phyloP scores from a whole-genome alignment of 1,284 basidiomycete genomes.

The Entoloma clypeatum region DNA sequence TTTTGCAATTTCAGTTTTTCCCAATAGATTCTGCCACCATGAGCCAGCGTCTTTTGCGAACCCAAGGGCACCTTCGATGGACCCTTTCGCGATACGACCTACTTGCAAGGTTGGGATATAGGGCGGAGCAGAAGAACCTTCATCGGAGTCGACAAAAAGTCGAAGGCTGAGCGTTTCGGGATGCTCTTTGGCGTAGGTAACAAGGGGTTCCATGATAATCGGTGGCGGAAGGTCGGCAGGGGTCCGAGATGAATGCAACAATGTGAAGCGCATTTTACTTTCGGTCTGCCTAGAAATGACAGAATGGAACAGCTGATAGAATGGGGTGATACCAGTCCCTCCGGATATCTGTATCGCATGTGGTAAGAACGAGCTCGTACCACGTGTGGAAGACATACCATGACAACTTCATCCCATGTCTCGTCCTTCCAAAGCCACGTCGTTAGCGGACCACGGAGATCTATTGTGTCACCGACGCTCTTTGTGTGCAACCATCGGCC shows the following conservation, averaged over 20 bases:
- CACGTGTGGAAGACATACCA: conserved; percentile 51
- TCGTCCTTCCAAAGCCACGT: conserved; percentile 67
- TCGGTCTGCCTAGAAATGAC: conserved; percentile 31
- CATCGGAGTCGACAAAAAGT: conserved; percentile 58
- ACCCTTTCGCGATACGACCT: conserved; percentile 51
- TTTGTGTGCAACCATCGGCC: conserved; percentile 78
- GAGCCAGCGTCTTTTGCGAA: conserved; percentile 21
- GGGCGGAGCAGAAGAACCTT: conserved; percentile 26
- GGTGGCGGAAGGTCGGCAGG: conserved; percentile 64
- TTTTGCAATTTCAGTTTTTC: conserved; percentile 20
- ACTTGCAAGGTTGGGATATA: conserved; percentile 28
- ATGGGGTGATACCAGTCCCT: conserved; percentile 80
- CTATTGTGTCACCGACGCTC: conserved; percentile 60
- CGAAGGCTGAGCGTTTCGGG: conserved; percentile 53
- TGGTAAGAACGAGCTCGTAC: neutral
- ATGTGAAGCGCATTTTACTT: conserved; percentile 53
- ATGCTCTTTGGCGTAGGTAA: conserved; percentile 40
- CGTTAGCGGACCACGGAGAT: conserved; percentile 72
- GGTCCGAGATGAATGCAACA: conserved; percentile 65
- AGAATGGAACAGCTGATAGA: conserved; percentile 62
- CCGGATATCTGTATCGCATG: conserved; percentile 63
- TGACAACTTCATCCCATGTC: conserved; percentile 72
- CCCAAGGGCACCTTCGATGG: conserved; percentile 41
- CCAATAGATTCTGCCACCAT: conserved; percentile 46
- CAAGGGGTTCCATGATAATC: conserved; percentile 49